A percentile compares a stretch with the other conserved stretches of the same genome.
Conservation (phyloP, 139 green algal genomes). For the Chlamydomonas urium region DNA sequence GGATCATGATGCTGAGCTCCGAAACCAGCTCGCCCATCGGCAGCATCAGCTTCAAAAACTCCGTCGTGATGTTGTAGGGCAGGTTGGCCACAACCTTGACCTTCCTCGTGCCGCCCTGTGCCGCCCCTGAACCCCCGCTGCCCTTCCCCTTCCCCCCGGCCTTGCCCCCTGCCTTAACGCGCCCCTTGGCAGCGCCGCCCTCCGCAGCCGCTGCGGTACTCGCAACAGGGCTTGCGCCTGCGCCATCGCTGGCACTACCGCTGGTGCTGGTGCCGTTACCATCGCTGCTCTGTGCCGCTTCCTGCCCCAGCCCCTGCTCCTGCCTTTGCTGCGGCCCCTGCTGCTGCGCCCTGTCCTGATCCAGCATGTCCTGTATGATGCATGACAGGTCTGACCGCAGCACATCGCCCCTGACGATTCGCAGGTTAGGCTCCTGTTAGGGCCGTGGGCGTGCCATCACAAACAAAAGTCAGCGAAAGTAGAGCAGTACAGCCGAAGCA, state of each 20-base stretch:
- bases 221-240: too few species aligned
- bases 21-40: conserved; percentile 65
- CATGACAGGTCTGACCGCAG: conserved; percentile 47
- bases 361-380: conserved; percentile 34
- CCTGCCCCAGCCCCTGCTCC: conserved; percentile 2
- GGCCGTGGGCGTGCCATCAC: background rate
- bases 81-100: conserved; percentile 91
- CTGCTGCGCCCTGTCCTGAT: conserved; percentile 9
- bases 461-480: too few species aligned
- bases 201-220: too few species aligned
- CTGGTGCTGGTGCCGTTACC: too few species aligned
- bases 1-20: conserved; percentile 75
- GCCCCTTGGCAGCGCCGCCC: too few species aligned
- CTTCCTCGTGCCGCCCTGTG: too few species aligned
- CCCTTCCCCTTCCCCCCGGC: too few species aligned
- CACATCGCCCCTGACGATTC: conserved; percentile 65
- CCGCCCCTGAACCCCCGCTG: too few species aligned
- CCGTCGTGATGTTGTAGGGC: conserved; percentile 97
- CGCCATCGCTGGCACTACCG: too few species aligned
- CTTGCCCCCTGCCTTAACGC: too few species aligned
- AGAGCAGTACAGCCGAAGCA: too few species aligned
- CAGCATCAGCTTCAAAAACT: conserved; percentile 75
- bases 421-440: conserved; percentile 33
- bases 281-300: conserved; percentile 2
- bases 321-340: conserved; percentile 13